These are phyloP conservation scores for Metschnikowia continentalis DNA, from an alignment of 805 yeast genomes.

Conservation along the genomic window DNA sequence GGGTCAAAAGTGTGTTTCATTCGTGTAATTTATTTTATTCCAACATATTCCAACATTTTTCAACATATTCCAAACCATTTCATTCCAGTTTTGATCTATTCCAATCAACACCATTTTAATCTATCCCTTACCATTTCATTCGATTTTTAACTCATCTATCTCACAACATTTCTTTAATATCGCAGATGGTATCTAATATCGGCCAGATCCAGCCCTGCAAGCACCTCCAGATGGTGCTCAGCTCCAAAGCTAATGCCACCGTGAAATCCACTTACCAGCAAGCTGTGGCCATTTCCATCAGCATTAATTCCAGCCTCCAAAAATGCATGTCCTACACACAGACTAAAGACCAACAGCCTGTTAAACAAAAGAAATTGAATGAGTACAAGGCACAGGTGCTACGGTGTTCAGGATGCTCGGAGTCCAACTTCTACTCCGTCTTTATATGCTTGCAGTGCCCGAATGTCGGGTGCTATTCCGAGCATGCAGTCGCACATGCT, in stretches of 20 bases:
- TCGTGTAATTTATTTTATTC: no score
- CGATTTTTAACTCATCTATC: background rate
- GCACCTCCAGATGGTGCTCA: constrained; percentile 46
- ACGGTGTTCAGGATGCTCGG: constrained; percentile 49
- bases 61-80: no score
- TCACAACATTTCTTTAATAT: background rate
- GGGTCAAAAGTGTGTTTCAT: background rate
- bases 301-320: constrained; percentile 21
- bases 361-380: constrained; percentile 36
- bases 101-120: no score
- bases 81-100: no score
- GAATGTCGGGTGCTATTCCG: constrained; percentile 61
- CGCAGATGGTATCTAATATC: constrained; percentile 13
- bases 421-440: constrained; percentile 40
- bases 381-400: constrained; percentile 42
- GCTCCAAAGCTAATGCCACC: constrained; percentile 46
- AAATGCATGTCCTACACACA: constrained; percentile 22
- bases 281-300: constrained; percentile 45
- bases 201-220: constrained; percentile 42
- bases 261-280: constrained; percentile 49
- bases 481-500: constrained; percentile 32
- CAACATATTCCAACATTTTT: no score
- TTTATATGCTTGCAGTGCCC: constrained; percentile 75
- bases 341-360: constrained; percentile 35
- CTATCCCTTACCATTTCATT: no score